Evolutionary conservation across 163 green algal species (phyloP), one percentile per base, ranked within the genome.

Genomic region (Prototheca cutis): DNA sequence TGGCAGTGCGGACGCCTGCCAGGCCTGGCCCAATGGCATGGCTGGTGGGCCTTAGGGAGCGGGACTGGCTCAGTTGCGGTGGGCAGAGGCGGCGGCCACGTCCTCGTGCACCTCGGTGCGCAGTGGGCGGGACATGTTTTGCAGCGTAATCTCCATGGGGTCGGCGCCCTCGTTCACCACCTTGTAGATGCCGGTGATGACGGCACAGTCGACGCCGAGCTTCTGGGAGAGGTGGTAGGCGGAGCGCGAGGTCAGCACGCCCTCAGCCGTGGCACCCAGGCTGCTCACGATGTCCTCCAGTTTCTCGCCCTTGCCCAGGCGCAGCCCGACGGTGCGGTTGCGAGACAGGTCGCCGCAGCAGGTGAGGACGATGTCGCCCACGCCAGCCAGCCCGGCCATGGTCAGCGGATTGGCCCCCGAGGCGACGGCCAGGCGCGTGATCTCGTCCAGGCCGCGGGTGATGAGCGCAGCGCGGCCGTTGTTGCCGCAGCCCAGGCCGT

Each of bases 351-450:
- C 83, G 28, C 81, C 81, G 51, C 82, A 88, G 72, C 83, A 94
- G 29, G 86, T 95, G 32, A 95, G 78, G 53, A 95, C 85, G 8
- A 95, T 73, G 68, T 95, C 87, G 24, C 87, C 87, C 51, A 94
- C 81, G 48, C 86, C 87, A 13, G 81, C 75, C 42, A 95, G 79
- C 7, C 87, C 87, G 15, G 58, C 55, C 68, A 94, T 77, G 28
- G 87, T 95, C 15, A 91, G 76, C 2, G 87, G 84, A 64, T 89
- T 82, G 19, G 77, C 84, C 25, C 87, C 87, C 28, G 68, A 77
- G 4, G 58, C 67, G 15, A 84, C 74, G n/a, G 73, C 79, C 31
- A 87, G 61, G 29, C 74, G 64, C 13, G 71, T 79, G 24, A 87
- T 72, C 62, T 87, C 79, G 23, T 67, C 66, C 31, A 87, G 66